A percentile compares a stretch with the other conserved stretches of the same genome.
These are phyloP conservation scores for Aspergillus ruber DNA, from an alignment of 2,329 filamentous ascomycete species.

Conservation along the genomic window DNA sequence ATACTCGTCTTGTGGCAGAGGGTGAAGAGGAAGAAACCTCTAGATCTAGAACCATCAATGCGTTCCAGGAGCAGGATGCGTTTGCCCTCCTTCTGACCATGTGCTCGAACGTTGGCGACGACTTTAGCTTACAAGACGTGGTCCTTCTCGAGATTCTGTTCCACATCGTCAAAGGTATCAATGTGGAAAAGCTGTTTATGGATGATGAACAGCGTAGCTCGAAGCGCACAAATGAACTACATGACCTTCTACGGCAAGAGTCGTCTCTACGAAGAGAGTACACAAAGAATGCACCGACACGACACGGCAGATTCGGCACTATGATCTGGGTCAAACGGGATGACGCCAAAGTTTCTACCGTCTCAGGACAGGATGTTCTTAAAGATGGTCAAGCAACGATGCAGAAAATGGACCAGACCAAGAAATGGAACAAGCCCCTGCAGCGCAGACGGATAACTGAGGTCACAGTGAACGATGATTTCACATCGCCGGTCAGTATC, in stretches of 20 bases:
- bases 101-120: constrained; percentile 86
- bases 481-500: constrained; percentile 66
- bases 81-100: constrained; percentile 79
- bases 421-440: constrained; percentile 80
- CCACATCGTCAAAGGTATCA: constrained; percentile 83
- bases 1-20: constrained; percentile 65
- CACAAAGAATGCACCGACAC: constrained; percentile 69
- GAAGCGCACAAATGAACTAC: constrained; percentile 66
- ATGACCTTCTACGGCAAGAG: constrained; percentile 71
- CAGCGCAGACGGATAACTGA: constrained; percentile 56
- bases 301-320: constrained; percentile 90
- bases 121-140: constrained; percentile 83
- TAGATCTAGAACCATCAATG: constrained; percentile 77
- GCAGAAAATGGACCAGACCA: constrained; percentile 82
- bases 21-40: constrained; percentile 88
- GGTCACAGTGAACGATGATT: constrained; percentile 58
- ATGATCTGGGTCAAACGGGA: constrained; percentile 95
- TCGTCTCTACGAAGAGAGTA: constrained; percentile 72
- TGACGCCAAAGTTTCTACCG: constrained; percentile 73
- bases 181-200: constrained; percentile 79
- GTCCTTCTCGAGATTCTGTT: constrained; percentile 88
- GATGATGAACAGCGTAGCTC: constrained; percentile 64
- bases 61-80: constrained; percentile 85
- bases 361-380: constrained; percentile 83
- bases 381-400: constrained; percentile 65